Base-by-base conservation (phyloP, 352 stramenopile genomes). In the Pythium sukuiense region DNA sequence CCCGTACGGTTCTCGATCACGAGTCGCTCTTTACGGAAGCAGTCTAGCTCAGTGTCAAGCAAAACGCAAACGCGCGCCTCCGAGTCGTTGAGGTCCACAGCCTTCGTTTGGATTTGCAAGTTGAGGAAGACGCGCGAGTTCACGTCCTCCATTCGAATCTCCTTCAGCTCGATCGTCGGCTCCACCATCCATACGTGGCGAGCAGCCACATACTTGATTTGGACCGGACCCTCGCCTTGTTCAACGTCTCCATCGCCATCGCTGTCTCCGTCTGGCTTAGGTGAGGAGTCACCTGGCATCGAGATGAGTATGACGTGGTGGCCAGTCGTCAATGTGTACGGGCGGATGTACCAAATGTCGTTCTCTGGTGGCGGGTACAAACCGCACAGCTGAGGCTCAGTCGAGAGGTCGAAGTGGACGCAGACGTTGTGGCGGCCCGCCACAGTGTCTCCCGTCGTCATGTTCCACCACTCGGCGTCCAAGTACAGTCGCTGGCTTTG, bases 241-340 rank as follows among this genome's bases (percentile, higher is more conserved):
- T 30, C 43, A 6, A 14, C 45, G 24, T 52, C 45, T 30, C 27
- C 45, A 29, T 52, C 45, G 18, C 9, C 45, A 6, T 52, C 20
- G 2, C 16, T 20, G 8, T 52, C 45, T 29, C 27, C n/a, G 3
- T 50, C 7, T 56, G n/a, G 71, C 73, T 49, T 76, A 52, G 1
- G 70, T 61, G 39, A 30, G 30, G 54, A 18, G 20, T 4, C 13
- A 8, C 18, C 11, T 24, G 76, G 67, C 4, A 61, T 64, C 11
- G 63, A 41, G 24, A 90, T 77, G 37, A 78, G 70, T 12, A 90
- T 29, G 8, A 87, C 43, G 37, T 88, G 79, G 45, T 79, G 73
- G 0, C 77, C 79, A 50, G 74, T 43, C 0, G 32, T 5, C 1
- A 77, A 33, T 13, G 24, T 37, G 27, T 73, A 48, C 14, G 55